Evolutionary conservation across 768 basidiomycete genomes (phyloP).

Genomic region (Suillus sp.): DNA sequence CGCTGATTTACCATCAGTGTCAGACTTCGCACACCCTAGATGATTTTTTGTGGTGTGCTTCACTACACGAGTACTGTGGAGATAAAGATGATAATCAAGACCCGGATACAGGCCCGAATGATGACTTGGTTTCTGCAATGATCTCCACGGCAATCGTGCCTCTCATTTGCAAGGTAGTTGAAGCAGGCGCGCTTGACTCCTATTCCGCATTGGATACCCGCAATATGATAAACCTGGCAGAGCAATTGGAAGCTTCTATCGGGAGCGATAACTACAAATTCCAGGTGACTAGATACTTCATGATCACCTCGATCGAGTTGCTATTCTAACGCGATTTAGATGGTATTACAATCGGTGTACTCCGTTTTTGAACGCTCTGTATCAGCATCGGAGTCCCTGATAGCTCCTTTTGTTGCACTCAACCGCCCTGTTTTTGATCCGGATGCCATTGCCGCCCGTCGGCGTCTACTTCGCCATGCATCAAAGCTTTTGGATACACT

Average conservation of each 20-base stretch:
- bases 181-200: slow-evolving; percentile 79
- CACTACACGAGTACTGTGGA: slow-evolving; percentile 76
- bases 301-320: slow-evolving; percentile 1
- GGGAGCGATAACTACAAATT: slow-evolving; percentile 64
- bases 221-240: slow-evolving; percentile 69
- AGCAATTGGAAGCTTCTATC: slow-evolving; percentile 79
- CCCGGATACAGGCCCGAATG: slow-evolving; percentile 73
- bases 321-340: slow-evolving; percentile 39
- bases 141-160: slow-evolving; percentile 83
- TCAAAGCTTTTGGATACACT: slow-evolving; percentile 76
- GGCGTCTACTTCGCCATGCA: slow-evolving; percentile 64
- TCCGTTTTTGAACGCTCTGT: slow-evolving; percentile 57
- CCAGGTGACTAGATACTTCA: slow-evolving; percentile 46
- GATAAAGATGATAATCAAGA: slow-evolving; percentile 47
- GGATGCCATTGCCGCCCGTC: slow-evolving; percentile 68
- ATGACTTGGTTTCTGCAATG: slow-evolving; percentile 87
- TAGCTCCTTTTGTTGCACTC: slow-evolving; percentile 51
- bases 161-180: slow-evolving; percentile 69
- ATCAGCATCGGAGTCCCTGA: slow-evolving; percentile 47
- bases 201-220: slow-evolving; percentile 69
- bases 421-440: slow-evolving; percentile 67
- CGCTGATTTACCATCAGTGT: slow-evolving; percentile 18
- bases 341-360: slow-evolving; percentile 56
- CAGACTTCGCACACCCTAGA: slow-evolving; percentile 64
- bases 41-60: slow-evolving; percentile 81